Evolutionary conservation across 768 basidiomycete species (phyloP).

Genomic region (Hypholoma sublateritium): DNA sequence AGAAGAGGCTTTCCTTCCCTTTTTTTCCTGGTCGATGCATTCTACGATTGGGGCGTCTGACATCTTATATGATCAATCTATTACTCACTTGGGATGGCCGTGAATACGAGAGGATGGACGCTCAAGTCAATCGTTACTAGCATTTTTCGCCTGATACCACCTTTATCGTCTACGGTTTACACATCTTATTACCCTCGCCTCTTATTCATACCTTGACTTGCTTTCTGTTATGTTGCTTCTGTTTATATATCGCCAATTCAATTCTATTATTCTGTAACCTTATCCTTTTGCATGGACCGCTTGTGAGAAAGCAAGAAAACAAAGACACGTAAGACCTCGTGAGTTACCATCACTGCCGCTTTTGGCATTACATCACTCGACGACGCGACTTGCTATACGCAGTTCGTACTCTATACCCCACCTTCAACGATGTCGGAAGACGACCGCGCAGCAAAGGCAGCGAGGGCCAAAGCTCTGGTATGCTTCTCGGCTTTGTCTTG

Average conservation of each 20-base stretch:
- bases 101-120: constrained; percentile 40
- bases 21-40: constrained; percentile 20
- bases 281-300: background rate
- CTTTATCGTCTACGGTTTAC: constrained; percentile 19
- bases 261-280: constrained; percentile 26
- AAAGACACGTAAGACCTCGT: constrained; percentile 16
- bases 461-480: constrained; percentile 83
- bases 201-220: constrained; percentile 29
- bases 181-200: constrained; percentile 30
- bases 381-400: constrained; percentile 13
- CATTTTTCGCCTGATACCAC: constrained; percentile 29
- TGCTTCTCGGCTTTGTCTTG: constrained; percentile 16
- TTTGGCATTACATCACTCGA: constrained; percentile 17
- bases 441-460: constrained; percentile 80
- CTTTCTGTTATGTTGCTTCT: constrained; percentile 25
- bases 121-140: constrained; percentile 67
- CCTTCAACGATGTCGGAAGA: constrained; percentile 56
- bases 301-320: constrained; percentile 6
- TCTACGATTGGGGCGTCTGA: constrained; percentile 29
- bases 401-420: constrained; percentile 9
- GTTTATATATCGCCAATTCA: constrained; percentile 51
- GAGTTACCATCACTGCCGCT: constrained; percentile 15
- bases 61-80: constrained; percentile 48
- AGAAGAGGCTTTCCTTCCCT: constrained; percentile 10
- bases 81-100: constrained; percentile 56